These are phyloP conservation scores for Trichosporon sp. DNA, from an alignment of 1,284 basidiomycete species.

Conservation along the genomic window DNA sequence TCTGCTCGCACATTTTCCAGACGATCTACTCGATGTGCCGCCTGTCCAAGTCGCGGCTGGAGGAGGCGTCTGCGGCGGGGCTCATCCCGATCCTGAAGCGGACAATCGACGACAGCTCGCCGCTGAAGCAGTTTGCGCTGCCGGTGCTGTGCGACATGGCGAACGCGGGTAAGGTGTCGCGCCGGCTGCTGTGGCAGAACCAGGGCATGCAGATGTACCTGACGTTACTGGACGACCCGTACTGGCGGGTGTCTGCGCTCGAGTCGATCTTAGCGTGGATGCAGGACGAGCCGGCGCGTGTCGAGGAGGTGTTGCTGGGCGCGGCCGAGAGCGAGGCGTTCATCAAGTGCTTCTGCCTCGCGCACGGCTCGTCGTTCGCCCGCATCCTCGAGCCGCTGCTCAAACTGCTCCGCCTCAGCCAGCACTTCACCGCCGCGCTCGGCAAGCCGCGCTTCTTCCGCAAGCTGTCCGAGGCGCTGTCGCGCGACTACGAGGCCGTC, in stretches of 20 bases:
- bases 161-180: constrained; percentile 84
- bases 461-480: constrained; percentile 77
- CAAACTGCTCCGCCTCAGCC: constrained; percentile 81
- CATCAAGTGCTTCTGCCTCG: constrained; percentile 75
- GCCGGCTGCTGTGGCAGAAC: constrained; percentile 81
- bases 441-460: constrained; percentile 73
- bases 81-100: constrained; percentile 86
- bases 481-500: constrained; percentile 68
- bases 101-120: constrained; percentile 79
- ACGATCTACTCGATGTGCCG: constrained; percentile 91
- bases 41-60: constrained; percentile 88
- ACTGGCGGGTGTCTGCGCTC: constrained; percentile 90
- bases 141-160: constrained; percentile 94
- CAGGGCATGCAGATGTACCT: constrained; percentile 78
- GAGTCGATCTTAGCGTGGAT: constrained; percentile 91
- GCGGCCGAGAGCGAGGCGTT: constrained; percentile 65
- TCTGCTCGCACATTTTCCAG: constrained; percentile 75
- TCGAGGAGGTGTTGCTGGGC: constrained; percentile 81
- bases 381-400: constrained; percentile 85
- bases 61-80: constrained; percentile 92
- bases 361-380: constrained; percentile 90
- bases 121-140: constrained; percentile 91
- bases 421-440: constrained; percentile 66
- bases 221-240: constrained; percentile 79
- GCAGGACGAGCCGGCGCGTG: constrained; percentile 87